Base-by-base conservation (phyloP, 805 yeast species). In the Pichia deserticola region DNA sequence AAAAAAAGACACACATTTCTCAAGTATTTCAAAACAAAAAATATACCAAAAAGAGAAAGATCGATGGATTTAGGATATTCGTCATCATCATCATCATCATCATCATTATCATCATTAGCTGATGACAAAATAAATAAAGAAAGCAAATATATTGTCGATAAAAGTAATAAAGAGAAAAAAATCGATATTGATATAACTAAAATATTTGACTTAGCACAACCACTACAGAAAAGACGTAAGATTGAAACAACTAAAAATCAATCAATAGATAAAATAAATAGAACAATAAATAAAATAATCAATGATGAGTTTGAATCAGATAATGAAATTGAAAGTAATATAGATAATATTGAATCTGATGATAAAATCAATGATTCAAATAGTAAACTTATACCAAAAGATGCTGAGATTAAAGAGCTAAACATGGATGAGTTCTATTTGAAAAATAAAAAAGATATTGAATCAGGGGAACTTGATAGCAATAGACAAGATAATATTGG, bases 391-490 rank as follows among this genome's bases (percentile, higher is more conserved):
- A 5, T 42, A 28, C 51, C 50, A 13, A 11, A 36, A 11, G 36
- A 20, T 37, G 46, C 65, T 11, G 51, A 64, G 13, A 54, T 69
- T 11, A 43, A 65, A 9, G 74, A 72, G 25, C 62, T 71, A 51
- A 59, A 63, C 48, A 64, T 74, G 55, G 64, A 61, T 44, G 61
- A 67, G 11, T 73, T 72, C 50, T 74, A 74, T 49, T 46, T 56
- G 11, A 51, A 59, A 30, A 72, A 73, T 51, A 61, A 59, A 30
- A 42, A 57, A 13, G 53, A 64, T 37, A 64, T 64, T 12, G 56
- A 54, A 29, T 45, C 56, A 1, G 77, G 76, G 1, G 61, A 62
- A 27, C 58, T 71, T 36, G 64, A 68, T 51, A 52, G 55, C 29
- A 50, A 53, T 1, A 56, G 56, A 30, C 54, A 55, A 33, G 40